Evolutionary conservation across 2,329 filamentous ascomycete species (phyloP), one percentile per base, ranked within the genome.

Genomic region (Onygenales sp.): DNA sequence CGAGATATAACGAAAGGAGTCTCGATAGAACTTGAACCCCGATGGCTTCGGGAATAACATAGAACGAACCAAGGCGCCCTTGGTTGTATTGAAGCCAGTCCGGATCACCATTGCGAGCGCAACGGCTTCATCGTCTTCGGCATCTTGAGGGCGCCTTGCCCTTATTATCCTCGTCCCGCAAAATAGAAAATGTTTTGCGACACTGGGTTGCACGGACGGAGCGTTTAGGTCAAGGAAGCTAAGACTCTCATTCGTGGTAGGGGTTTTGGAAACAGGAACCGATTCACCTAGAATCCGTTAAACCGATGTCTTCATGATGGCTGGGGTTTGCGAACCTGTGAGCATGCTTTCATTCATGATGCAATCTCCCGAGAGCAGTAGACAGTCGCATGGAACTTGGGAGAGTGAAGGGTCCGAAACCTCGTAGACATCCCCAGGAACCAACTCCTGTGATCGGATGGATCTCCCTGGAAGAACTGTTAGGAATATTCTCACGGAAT

Each of bases 291-390:
- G 39, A 43, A 49, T 32, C 3, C 39, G 51, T 68, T 55, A 67
- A 63, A 39, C 45, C 47, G 13, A 53, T 52, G 49, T 51, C 35
- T 32, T 45, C 21, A 35, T 43, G 49, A 10, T 38, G 42, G 43
- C 13, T n/a, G 32, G 50, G n/a, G 39, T 6, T 9, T 21, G 58
- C 65, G 58, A 65, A 78, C 76, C 83, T 41, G 93, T 98, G 38
- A 98, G 81, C 93, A 98, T 98, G 72, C 93, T 97, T 72, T 98
- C 93, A 64, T 98, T 98, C 59, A 98, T 91, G 58, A 98, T 97
- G 64, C 91, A 96, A 70, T 98, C 94, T 42, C 93, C 94, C 51
- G 88, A 89, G 0, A 98, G 78, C 5, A 98, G 74, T 36, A 98
- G 75, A 68, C 92, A 95, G 69, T 98, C 93, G 63, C 89, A 93